Evolutionary conservation across 306 rosid species (phyloP), one percentile per base, ranked within the genome.

Genomic region (Gillenia trifoliata): DNA sequence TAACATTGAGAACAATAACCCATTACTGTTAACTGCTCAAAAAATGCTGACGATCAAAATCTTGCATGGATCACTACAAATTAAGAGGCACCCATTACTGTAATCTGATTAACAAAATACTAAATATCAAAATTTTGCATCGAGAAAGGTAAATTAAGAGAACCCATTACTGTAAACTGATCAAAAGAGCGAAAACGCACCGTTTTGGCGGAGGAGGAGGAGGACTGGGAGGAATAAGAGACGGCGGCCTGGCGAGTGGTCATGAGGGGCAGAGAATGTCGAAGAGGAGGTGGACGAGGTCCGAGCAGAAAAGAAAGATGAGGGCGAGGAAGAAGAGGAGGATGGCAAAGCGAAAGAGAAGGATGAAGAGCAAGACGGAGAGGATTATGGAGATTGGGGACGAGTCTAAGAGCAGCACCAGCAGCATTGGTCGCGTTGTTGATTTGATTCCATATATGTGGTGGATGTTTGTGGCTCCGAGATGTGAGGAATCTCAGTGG

Each of bases 301-400:
- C 60, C 65, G 85, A 64, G 66, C 89, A 89, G 73, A 91, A 71
- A 7, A 78, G 5, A 81, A 86, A 91, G 79, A 89, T 89, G 68
- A 83, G 78, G 31, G 76, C 1, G 71, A 89, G 82, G 83, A 66
- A 68, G 78, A 83, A 74, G 79, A 90, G 68, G 16, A 79, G 71
- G 77, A 91, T 70, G 43, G 74, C 92, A 16, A 89, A 85, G 38
- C 90, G 89, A 30, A 85, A 75, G 71, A 91, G 57, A 11, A 89
- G 4, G 57, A 91, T 62, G 38, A 86, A 15, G 64, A 91, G 83
- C 45, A 89, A 72, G 70, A 88, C 34, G 5, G 80, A 25, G 72
- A 91, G 78, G 84, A 91, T 9, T 56, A 86, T 11, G 77, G 92
- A 79, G 72, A 89, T 30, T 31, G 94, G 94, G 20, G 75, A 71